Evolutionary conservation across 192 early-diverging fungal genomes (phyloP).

Genomic region (Pilobolus umbonatus): DNA sequence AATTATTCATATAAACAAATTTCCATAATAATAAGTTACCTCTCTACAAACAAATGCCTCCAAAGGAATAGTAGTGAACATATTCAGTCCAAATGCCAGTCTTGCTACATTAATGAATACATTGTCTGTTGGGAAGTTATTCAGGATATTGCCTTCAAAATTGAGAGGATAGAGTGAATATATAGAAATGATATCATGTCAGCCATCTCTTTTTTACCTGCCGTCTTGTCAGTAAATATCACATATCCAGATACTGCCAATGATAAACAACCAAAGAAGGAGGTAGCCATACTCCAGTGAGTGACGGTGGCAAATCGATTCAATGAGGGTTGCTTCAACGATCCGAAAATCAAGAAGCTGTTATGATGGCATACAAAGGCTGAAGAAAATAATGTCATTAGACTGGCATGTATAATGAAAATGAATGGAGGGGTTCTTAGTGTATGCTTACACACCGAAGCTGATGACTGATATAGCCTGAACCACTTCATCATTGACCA

Average conservation of each 20-base stretch:
- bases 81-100: conserved; percentile 85
- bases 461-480: conserved; percentile 87
- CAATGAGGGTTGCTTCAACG: conserved; percentile 72
- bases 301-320: conserved; percentile 83
- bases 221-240: conserved; percentile 79
- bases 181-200: no score
- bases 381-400: conserved; percentile 25
- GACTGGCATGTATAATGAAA: no score
- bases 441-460: conserved; percentile 53
- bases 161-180: no score
- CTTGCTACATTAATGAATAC: conserved; percentile 82
- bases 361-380: conserved; percentile 97
- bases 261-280: conserved; percentile 64
- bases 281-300: conserved; percentile 69
- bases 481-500: conserved; percentile 53
- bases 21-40: conserved; percentile 35
- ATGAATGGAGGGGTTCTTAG: not conserved
- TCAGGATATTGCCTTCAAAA: conserved; percentile 74
- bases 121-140: conserved; percentile 80
- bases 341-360: conserved; percentile 87
- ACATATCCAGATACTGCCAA: conserved; percentile 73
- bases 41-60: conserved; percentile 89
- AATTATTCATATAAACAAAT: not conserved
- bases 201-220: no score
- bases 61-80: conserved; percentile 91